Conservation (phyloP, 1,284 basidiomycete species). For the Calocybe gambosa region DNA sequence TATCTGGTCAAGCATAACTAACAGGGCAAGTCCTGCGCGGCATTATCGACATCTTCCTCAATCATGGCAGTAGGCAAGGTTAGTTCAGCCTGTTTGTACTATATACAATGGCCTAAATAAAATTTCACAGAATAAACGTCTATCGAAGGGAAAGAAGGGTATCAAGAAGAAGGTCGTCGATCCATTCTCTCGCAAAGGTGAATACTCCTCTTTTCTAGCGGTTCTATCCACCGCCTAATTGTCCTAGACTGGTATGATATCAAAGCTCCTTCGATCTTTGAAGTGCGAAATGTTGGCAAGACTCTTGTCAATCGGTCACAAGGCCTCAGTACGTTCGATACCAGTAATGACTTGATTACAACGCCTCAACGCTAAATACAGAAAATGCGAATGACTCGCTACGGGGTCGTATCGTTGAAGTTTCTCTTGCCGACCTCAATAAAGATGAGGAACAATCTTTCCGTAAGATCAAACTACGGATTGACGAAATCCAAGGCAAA, state of each 20-base stretch:
- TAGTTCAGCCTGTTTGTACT: constrained; percentile 13
- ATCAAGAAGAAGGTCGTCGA: constrained; percentile 99
- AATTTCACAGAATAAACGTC: constrained; percentile 85
- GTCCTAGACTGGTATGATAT: constrained; percentile 96
- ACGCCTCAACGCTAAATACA: constrained; percentile 28
- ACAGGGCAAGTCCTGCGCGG: too few species aligned
- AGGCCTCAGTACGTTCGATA: constrained; percentile 82
- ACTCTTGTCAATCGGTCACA: constrained; percentile 98
- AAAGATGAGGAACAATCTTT: constrained; percentile 99
- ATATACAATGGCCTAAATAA: background rate
- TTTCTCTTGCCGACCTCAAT: constrained; percentile 97
- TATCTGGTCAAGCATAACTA: constrained; percentile 30
- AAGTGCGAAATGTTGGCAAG: constrained; percentile 96
- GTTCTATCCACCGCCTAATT: constrained; percentile 1
- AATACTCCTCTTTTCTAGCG: constrained; percentile 10
- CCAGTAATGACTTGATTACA: background rate
- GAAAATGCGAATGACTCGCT: constrained; percentile 99
- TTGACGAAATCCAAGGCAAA: constrained; percentile 98
- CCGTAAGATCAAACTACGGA: constrained; percentile 98
- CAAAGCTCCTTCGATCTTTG: constrained; percentile 98
- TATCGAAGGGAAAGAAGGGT: constrained; percentile 99
- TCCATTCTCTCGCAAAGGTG: constrained; percentile 98
- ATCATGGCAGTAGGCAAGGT: constrained; percentile 93
- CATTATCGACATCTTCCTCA: too few species aligned
- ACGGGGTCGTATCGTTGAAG: constrained; percentile 95